Evolutionary conservation across 1,284 basidiomycete genomes (phyloP).

Genomic region (Ceratobasidium sp.): DNA sequence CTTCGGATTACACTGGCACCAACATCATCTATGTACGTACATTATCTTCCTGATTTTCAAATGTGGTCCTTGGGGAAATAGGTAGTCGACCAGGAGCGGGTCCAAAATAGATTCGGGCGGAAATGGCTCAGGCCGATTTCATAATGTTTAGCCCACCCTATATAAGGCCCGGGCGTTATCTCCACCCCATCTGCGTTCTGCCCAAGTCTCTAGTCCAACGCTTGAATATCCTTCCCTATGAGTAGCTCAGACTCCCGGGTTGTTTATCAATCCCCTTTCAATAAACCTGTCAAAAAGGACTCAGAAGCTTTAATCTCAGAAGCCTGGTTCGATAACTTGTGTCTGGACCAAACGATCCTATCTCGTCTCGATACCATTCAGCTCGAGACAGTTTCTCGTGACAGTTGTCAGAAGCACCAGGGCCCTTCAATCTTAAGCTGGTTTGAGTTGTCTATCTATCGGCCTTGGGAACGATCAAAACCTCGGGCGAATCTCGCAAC

Average conservation of each 20-base stretch:
- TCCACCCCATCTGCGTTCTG: no score
- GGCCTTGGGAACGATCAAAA: neutral
- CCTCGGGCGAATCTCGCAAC: slow-evolving; percentile 2
- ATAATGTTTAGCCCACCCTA: no score
- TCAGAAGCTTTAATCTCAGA: neutral
- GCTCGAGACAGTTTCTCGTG: slow-evolving; percentile 1
- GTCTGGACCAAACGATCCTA: neutral
- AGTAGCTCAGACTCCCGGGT: neutral
- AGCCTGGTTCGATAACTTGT: neutral
- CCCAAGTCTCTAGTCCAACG: neutral
- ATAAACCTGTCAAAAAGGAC: neutral
- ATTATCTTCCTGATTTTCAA: no score
- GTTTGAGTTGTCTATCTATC: neutral
- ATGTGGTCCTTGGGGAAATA: no score
- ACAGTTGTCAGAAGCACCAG: neutral
- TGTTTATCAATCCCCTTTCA: neutral
- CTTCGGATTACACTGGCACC: no score
- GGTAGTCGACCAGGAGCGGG: no score
- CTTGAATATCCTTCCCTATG: neutral
- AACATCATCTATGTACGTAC: no score
- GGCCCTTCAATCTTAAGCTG: slow-evolving; percentile 12
- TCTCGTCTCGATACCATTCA: slow-evolving; percentile 3
- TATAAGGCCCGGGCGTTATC: no score
- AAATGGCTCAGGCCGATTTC: no score
- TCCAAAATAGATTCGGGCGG: no score